Evolutionary conservation across 164 flowering plant genomes (phyloP).

Genomic region (Vitis labrusca): DNA sequence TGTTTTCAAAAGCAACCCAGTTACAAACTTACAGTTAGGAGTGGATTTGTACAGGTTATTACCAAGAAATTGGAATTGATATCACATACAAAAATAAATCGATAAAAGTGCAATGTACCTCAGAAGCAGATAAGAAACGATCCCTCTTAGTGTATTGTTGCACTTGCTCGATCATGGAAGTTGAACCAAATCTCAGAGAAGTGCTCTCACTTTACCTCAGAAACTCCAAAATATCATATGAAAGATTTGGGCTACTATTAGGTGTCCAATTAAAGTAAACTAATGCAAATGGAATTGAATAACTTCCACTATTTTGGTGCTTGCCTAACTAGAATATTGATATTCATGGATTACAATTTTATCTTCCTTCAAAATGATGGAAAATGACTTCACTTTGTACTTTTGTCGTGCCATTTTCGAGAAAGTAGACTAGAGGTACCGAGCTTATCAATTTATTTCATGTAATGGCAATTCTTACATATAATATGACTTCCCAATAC

Average conservation of each 20-base stretch:
- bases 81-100: background rate
- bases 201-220: no score
- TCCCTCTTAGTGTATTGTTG: slow-evolving; percentile 84
- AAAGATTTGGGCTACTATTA: no score
- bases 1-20: no score
- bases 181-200: no score
- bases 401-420: background rate
- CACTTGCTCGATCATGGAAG: slow-evolving; percentile 48
- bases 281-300: no score
- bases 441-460: background rate
- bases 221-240: no score
- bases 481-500: background rate
- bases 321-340: no score
- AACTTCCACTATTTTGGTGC: no score
- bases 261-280: no score
- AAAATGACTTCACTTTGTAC: background rate
- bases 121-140: slow-evolving; percentile 72
- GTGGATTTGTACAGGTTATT: background rate
- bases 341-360: no score
- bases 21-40: no score
- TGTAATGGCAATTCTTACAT: background rate
- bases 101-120: slow-evolving; percentile 50
- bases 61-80: background rate
- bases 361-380: no score
- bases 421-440: background rate